Conservation (phyloP, 129 eudicot genomes). For the Pulicaria dysenterica region DNA sequence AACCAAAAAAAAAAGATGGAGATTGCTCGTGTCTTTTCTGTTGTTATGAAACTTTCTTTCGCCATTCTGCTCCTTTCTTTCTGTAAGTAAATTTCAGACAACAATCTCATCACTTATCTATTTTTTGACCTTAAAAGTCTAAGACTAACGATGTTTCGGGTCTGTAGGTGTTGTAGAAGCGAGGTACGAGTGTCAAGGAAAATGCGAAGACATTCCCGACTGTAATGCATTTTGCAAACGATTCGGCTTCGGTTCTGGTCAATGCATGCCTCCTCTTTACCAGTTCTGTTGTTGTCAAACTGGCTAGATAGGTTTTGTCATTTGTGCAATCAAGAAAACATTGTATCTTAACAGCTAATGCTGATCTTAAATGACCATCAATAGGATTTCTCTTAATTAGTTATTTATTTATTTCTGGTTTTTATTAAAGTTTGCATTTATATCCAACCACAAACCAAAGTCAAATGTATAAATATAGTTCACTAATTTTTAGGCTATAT, state of each 20-base stretch:
- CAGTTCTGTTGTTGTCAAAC: slow-evolving; percentile 47
- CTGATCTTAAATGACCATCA: not conserved
- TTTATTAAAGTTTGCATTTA: not conserved
- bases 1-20: slow-evolving; percentile 15
- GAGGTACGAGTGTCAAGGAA: slow-evolving; percentile 39
- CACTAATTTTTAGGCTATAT: slow-evolving; percentile 27
- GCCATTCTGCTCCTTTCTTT: slow-evolving; percentile 3
- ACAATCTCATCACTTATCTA: not conserved
- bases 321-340: not conserved
- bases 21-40: not conserved
- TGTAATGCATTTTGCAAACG: slow-evolving; percentile 40
- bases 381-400: not conserved
- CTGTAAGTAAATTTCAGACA: slow-evolving; percentile 8
- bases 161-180: slow-evolving; percentile 12
- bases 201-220: slow-evolving; percentile 38
- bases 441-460: slow-evolving; percentile 20
- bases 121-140: not conserved
- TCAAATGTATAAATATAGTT: slow-evolving; percentile 2
- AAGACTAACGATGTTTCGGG: not conserved
- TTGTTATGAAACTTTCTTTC: not conserved
- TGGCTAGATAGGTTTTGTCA: not conserved
- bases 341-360: not conserved
- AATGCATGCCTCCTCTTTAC: slow-evolving; percentile 45
- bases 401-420: slow-evolving; percentile 14
- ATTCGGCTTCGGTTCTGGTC: slow-evolving; percentile 32